A percentile compares a stretch with the other conserved stretches of the same genome.
Evolutionary conservation across 1,284 basidiomycete genomes (phyloP).

Genomic region (Puccinia hordei): DNA sequence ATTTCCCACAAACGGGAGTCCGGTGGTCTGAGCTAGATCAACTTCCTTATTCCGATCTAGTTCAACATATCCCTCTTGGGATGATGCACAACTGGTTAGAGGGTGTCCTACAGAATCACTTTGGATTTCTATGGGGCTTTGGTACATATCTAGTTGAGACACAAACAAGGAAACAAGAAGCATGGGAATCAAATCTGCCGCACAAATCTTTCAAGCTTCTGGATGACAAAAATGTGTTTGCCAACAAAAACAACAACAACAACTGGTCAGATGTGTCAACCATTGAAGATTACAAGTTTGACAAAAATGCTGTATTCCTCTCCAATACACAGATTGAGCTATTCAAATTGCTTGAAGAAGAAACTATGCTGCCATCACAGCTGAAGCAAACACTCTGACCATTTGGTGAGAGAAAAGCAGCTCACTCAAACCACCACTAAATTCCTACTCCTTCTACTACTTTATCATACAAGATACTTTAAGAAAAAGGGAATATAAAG

Average conservation of each 20-base stretch:
- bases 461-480: too few relatives aligned
- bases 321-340: neutral
- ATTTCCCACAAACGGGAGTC: neutral
- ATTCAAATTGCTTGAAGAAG: neutral
- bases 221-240: neutral
- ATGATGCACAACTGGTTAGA: conserved; percentile 46
- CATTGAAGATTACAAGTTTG: neutral
- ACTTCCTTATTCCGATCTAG: conserved; percentile 18
- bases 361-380: neutral
- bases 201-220: neutral
- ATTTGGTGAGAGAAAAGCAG: too few relatives aligned
- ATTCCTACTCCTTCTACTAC: too few relatives aligned
- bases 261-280: neutral
- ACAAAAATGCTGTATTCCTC: neutral
- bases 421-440: too few relatives aligned
- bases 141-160: neutral
- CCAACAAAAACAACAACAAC: neutral
- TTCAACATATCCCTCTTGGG: conserved; percentile 12
- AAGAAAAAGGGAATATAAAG: too few relatives aligned
- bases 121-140: conserved; percentile 19
- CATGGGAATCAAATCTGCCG: neutral
- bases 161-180: neutral
- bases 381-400: neutral
- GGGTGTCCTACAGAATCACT: conserved; percentile 26
- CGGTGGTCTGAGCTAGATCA: conserved; percentile 33